These are phyloP conservation scores for Paecilomyces formosus DNA, from an alignment of 2,329 filamentous ascomycete species.

Conservation along the genomic window DNA sequence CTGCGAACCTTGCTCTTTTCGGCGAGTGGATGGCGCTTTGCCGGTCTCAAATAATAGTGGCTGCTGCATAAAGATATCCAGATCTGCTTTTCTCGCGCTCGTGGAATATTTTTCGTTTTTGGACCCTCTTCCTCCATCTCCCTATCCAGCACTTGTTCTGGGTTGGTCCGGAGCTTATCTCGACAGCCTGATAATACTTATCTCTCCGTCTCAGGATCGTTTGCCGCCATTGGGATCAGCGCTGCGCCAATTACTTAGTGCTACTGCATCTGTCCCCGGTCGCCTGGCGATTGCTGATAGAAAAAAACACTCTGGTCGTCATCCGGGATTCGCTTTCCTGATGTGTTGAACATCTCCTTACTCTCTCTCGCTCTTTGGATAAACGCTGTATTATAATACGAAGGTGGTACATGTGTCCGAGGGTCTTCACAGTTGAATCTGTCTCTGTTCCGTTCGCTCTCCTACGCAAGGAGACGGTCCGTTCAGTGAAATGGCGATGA, in stretches of 20 bases:
- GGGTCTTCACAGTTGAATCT: conserved; percentile 14
- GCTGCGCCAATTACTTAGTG: background rate
- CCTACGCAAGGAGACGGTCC: conserved; percentile 26
- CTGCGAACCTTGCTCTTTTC: too few species aligned
- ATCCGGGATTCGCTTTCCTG: background rate
- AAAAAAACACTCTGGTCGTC: background rate
- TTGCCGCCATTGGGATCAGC: conserved; percentile 2
- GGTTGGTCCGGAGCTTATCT: background rate
- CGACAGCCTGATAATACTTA: background rate
- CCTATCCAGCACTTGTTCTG: background rate
- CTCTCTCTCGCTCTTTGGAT: background rate
- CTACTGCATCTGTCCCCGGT: background rate
- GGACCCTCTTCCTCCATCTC: background rate
- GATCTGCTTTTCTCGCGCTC: background rate
- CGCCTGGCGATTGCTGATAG: background rate
- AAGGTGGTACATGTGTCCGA: conserved; percentile 28
- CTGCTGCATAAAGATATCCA: background rate
- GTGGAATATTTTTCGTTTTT: background rate
- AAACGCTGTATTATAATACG: background rate
- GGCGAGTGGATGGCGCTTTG: background rate
- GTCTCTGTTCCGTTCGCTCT: conserved; percentile 19
- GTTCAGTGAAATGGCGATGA: conserved; percentile 33
- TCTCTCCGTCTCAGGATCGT: conserved; percentile 3
- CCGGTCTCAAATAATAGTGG: background rate
- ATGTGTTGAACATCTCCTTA: background rate